Base-by-base conservation (phyloP, 169 alveolate genomes). In the Cryptosporidium ubiquitum region DNA sequence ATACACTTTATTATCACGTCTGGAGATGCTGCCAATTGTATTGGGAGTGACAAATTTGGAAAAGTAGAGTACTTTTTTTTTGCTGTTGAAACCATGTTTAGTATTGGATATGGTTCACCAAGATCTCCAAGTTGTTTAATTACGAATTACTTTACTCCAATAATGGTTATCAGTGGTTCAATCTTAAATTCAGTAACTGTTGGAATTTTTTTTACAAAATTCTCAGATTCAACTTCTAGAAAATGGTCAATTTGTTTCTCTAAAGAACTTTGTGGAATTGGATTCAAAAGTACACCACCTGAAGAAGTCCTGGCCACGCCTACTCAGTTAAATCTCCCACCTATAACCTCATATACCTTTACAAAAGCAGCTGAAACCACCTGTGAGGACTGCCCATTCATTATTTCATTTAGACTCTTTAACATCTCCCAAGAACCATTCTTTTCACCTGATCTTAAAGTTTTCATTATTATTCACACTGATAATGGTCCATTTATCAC, bases 91-190 rank as follows among this genome's bases (percentile, higher is more conserved):
- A 92, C 94, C 23, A 84, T 92, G 93, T 92, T 92, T 84, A 85
- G 93, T 29, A 75, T 92, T 31, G 94, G 94, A 39, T 92, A 89
- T 35, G 94, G 94, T 26, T 84, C 93, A 29, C 94, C 94, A 61
- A 71, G 94, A 71, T 85, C 69, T 39, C 94, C 94, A 20, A 71
- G 92, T 2, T 92, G 94, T 84, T 75, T 85, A 29, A 68, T 69
- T 55, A 75, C 91, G 44, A 89, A 91, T 70, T 49, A 70, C 29
- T 84, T 86, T 73, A 91, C 91, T 47, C 84, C 94, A 60, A 85
- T 89, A 5, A 89, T 84, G 40, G 94, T 69, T 57, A 89, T 86
- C 16, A 66, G 91, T 58, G 91, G 93, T 16, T 75, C 85, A 44
- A 91, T 92, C 9, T 57, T 92, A 47, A 86, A 92, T 85, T 86